Percentiles rank a stretch among this genome's conserved stretches.
phyloP scores from a whole-genome alignment of 1,139 yeast genomes.

The Kodamaea sp. region DNA sequence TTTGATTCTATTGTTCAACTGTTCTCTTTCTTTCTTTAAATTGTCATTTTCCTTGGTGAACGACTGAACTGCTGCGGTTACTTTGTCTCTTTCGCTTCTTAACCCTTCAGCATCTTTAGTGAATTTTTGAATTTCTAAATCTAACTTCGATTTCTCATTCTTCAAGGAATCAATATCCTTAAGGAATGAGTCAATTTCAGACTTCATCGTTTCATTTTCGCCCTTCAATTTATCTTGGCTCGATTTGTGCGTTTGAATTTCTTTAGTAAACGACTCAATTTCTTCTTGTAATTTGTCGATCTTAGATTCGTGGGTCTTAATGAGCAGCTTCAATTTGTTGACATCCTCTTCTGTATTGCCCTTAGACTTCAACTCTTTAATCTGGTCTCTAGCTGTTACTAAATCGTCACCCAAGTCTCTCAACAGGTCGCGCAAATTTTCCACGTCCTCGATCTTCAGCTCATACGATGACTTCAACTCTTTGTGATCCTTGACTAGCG shows the following conservation, averaged over 20 bases:
- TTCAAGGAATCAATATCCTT: constrained; percentile 24
- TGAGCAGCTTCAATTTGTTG: constrained; percentile 3
- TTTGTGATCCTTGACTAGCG: constrained; percentile 10
- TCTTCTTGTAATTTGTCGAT: constrained; percentile 9
- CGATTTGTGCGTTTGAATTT: constrained; percentile 2
- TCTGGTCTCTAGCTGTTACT: constrained; percentile 53
- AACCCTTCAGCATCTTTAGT: constrained; percentile 26
- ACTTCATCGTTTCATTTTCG: constrained; percentile 10
- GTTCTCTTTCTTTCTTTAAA: constrained; percentile 27
- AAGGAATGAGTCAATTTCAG: constrained; percentile 11
- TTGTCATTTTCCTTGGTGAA: constrained; percentile 23
- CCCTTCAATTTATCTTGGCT: constrained; percentile 10
- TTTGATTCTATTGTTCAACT: constrained; percentile 27
- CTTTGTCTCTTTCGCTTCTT: constrained; percentile 9
- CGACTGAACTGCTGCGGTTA: constrained; percentile 12
- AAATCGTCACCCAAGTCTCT: constrained; percentile 74
- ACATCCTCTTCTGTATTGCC: constrained; percentile 3
- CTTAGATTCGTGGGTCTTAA: constrained; percentile 9
- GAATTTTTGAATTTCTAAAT: constrained; percentile 10
- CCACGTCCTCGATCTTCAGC: constrained; percentile 52
- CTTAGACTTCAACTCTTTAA: constrained; percentile 24
- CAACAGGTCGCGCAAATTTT: constrained; percentile 67
- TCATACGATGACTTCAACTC: constrained; percentile 25
- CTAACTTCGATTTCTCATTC: constrained; percentile 10
- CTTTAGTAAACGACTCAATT: constrained; percentile 6